phyloP scores from a whole-genome alignment of 176 grass and related monocot genomes.

The Musa acuminata region DNA sequence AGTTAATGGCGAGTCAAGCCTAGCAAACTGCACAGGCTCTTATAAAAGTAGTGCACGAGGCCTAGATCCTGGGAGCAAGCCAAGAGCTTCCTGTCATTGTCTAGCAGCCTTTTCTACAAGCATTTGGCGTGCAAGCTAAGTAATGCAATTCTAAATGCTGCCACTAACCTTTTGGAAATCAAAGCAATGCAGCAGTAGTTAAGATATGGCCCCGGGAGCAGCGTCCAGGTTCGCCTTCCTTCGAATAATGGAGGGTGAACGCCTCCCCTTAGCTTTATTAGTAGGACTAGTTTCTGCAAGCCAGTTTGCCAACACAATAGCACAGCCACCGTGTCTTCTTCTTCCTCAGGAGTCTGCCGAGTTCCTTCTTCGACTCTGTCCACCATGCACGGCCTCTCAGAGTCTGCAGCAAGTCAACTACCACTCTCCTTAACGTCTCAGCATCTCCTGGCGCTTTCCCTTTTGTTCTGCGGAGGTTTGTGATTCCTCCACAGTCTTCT shows the following conservation, averaged over 20 bases:
- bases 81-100: neutral
- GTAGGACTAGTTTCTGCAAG: neutral
- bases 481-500: neutral
- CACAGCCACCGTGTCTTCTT: neutral
- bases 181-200: neutral
- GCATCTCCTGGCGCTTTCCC: too few relatives aligned
- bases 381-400: neutral
- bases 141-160: neutral
- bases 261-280: neutral
- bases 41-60: neutral
- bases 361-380: too few relatives aligned
- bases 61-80: neutral
- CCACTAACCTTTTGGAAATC: constrained; percentile 6
- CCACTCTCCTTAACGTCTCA: neutral
- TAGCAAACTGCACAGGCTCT: neutral
- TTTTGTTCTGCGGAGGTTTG: neutral
- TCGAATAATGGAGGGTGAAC: constrained; percentile 1
- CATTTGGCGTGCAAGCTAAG: constrained; percentile 9
- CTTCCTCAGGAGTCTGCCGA: neutral
- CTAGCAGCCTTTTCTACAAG: neutral
- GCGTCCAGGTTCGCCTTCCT: neutral
- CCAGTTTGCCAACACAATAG: neutral
- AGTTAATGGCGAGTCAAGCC: neutral
- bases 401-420: neutral
- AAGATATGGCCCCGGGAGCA: neutral